Percentiles rank a stretch among this genome's conserved stretches.
These are phyloP conservation scores for Chrysosphaeria jannelii DNA, from an alignment of 2,329 filamentous ascomycete genomes.

Conservation along the genomic window DNA sequence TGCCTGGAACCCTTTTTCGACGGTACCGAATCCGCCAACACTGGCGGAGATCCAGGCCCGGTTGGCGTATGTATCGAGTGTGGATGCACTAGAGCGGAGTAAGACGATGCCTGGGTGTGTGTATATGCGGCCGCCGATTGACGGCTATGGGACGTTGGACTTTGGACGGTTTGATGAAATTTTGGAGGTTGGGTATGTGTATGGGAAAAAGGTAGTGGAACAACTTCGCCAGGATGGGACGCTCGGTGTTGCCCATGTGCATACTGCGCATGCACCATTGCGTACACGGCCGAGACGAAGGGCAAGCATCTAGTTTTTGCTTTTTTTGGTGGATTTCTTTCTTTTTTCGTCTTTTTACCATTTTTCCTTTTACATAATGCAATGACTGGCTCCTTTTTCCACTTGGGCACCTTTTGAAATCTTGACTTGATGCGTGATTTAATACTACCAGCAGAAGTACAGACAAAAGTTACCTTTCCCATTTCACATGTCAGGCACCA, in stretches of 20 bases:
- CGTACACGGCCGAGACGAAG: slow-evolving; percentile 50
- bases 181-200: slow-evolving; percentile 65
- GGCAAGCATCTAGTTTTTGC: slow-evolving; percentile 19
- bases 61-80: slow-evolving; percentile 78
- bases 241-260: no score
- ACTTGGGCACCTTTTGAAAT: no score
- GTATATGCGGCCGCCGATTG: slow-evolving; percentile 89
- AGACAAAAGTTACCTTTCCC: no score
- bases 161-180: slow-evolving; percentile 98
- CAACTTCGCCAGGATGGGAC: slow-evolving; percentile 50
- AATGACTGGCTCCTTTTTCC: not conserved
- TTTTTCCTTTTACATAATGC: not conserved
- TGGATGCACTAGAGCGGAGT: slow-evolving; percentile 77
- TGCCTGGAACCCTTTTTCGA: slow-evolving; percentile 86
- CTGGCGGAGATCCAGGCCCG: slow-evolving; percentile 86
- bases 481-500: no score
- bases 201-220: slow-evolving; percentile 51
- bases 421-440: no score
- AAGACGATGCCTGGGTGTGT: slow-evolving; percentile 75
- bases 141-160: slow-evolving; percentile 76
- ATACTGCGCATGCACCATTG: no score
- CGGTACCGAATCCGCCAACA: slow-evolving; percentile 71
- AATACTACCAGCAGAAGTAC: no score
- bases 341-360: not conserved
- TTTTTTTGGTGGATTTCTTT: not conserved